Evolutionary conservation across 441 rosid genomes (phyloP).

Genomic region (Erodium trifolium): DNA sequence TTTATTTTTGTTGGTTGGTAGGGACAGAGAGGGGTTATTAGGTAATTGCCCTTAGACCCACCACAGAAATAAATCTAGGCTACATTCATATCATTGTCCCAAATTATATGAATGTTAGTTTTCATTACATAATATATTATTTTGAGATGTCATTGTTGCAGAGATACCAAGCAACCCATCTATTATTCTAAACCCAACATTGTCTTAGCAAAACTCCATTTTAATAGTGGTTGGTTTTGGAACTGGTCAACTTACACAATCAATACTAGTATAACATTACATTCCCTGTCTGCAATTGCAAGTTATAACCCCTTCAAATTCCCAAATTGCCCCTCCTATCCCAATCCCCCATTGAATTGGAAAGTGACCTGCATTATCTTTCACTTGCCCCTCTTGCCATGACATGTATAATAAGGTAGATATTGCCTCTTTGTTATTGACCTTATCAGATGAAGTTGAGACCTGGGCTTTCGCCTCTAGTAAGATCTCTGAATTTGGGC

Average conservation of each 20-base stretch:
- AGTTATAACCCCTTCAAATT: slow-evolving; percentile 18
- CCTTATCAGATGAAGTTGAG: slow-evolving; percentile 35
- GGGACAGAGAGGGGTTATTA: neutral
- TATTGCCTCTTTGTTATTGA: slow-evolving; percentile 24
- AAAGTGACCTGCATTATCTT: slow-evolving; percentile 11
- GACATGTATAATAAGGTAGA: neutral
- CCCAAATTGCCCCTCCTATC: slow-evolving; percentile 22
- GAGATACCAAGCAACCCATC: slow-evolving; percentile 42
- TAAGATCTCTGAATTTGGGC: too few species aligned
- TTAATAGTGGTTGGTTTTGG: slow-evolving; percentile 28
- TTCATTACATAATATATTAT: neutral
- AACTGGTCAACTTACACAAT: slow-evolving; percentile 39
- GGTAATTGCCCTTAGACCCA: neutral
- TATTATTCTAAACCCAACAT: slow-evolving; percentile 19
- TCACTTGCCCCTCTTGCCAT: neutral
- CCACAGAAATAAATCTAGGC: neutral
- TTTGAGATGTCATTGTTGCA: slow-evolving; percentile 48
- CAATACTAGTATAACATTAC: slow-evolving; percentile 15
- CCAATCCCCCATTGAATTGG: slow-evolving; percentile 6
- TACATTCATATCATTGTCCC: neutral
- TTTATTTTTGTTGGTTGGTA: slow-evolving; percentile 1
- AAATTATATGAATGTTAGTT: slow-evolving; percentile 3
- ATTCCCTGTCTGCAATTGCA: slow-evolving; percentile 27
- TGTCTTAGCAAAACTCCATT: slow-evolving; percentile 28
- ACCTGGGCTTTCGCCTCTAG: too few species aligned